phyloP scores from a whole-genome alignment of 805 yeast species.

The Starmera dryadoides region DNA sequence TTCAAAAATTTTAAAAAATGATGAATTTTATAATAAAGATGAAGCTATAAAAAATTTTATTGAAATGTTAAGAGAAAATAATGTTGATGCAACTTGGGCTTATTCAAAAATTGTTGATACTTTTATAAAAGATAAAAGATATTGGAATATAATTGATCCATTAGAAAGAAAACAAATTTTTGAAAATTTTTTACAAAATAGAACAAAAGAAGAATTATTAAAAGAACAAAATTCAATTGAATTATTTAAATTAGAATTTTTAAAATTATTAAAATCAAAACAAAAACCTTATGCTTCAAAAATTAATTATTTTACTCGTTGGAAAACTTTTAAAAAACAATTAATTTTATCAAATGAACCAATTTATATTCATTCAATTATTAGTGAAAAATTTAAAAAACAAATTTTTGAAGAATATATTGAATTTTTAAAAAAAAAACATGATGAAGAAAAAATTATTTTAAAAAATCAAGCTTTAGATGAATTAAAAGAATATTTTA shows the following conservation, averaged over 20 bases:
- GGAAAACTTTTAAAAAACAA: conserved; percentile 49
- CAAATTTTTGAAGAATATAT: conserved; percentile 48
- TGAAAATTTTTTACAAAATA: conserved; percentile 54
- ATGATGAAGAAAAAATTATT: conserved; percentile 16
- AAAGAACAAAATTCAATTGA: conserved; percentile 47
- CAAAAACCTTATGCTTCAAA: conserved; percentile 26
- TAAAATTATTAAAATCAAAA: conserved; percentile 31
- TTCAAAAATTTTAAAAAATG: conserved; percentile 22
- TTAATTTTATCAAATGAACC: conserved; percentile 52
- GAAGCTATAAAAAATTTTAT: conserved; percentile 41
- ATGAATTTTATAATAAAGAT: conserved; percentile 14
- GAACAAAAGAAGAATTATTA: conserved; percentile 41
- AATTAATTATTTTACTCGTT: conserved; percentile 52
- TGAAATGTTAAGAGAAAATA: conserved; percentile 42
- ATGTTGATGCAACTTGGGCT: conserved; percentile 71
- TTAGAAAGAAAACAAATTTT: conserved; percentile 50
- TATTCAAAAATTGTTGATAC: conserved; percentile 57
- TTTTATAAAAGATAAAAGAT: conserved; percentile 52
- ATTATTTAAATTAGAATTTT: conserved; percentile 48
- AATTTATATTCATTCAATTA: conserved; percentile 50
- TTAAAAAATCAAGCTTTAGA: conserved; percentile 39
- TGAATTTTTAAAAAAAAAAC: conserved; percentile 25
- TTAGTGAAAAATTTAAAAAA: conserved; percentile 50
- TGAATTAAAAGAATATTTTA: conserved; percentile 47
- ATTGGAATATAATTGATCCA: conserved; percentile 63